Conservation (phyloP, 305 asterid species). For the Fraxinus xanthoxyloides region DNA sequence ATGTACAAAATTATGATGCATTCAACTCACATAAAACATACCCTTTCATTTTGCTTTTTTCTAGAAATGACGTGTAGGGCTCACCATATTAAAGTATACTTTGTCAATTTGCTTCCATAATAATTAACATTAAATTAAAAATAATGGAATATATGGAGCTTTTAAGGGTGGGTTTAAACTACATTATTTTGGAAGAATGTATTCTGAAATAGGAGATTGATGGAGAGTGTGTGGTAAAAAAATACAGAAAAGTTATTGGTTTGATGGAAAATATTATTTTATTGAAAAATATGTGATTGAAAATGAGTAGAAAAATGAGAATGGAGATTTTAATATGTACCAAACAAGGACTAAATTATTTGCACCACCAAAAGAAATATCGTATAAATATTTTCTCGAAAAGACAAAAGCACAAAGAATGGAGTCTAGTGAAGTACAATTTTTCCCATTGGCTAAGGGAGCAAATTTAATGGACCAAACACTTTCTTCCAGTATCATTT, state of each 20-base stretch:
- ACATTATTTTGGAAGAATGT: too few relatives aligned
- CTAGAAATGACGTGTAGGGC: not conserved
- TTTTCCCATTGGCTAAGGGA: not conserved
- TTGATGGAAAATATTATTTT: too few relatives aligned
- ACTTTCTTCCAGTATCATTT: not conserved
- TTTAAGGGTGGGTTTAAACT: too few relatives aligned
- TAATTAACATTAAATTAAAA: not conserved
- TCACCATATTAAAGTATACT: not conserved
- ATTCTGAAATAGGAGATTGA: too few relatives aligned
- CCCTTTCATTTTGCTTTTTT: not conserved
- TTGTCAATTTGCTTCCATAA: not conserved
- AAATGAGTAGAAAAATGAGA: too few relatives aligned
- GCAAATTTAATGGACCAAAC: not conserved
- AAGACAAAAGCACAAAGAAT: not conserved
- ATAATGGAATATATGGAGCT: not conserved
- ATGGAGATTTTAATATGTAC: too few relatives aligned
- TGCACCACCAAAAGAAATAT: not conserved
- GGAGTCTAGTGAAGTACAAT: not conserved
- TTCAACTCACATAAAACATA: not conserved
- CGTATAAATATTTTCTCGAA: not conserved
- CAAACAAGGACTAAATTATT: too few relatives aligned
- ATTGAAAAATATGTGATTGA: too few relatives aligned
- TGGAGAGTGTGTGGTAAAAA: too few relatives aligned
- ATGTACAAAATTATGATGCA: not conserved
- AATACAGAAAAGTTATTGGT: too few relatives aligned